Percentiles rank a stretch among this genome's conserved stretches.
These are phyloP conservation scores for Alternaria hordeiaustralica DNA, from an alignment of 2,329 filamentous ascomycete genomes.

Conservation along the genomic window DNA sequence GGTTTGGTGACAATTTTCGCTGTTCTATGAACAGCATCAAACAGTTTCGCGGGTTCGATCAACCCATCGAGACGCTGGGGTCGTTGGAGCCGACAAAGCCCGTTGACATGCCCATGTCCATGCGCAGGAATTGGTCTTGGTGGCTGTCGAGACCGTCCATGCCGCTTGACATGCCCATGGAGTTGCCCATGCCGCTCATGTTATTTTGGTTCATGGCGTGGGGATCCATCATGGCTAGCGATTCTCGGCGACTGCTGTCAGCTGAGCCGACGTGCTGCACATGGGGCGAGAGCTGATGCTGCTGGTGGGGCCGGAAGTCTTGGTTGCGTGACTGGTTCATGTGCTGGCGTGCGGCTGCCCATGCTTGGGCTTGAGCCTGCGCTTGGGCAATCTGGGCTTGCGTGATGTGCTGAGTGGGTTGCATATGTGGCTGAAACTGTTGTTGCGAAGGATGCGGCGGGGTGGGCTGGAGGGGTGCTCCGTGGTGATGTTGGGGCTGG, in stretches of 20 bases:
- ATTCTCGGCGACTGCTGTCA: slow-evolving; percentile 38
- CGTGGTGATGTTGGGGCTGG: slow-evolving; percentile 24
- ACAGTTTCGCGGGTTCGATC: background rate
- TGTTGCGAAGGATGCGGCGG: slow-evolving; percentile 38
- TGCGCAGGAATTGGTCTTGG: slow-evolving; percentile 40
- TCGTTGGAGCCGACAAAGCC: slow-evolving; percentile 38
- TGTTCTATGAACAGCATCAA: background rate
- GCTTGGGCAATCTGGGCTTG: slow-evolving; percentile 38
- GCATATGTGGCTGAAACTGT: slow-evolving; percentile 34
- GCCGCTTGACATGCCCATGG: slow-evolving; percentile 32
- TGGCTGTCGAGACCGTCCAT: slow-evolving; percentile 45
- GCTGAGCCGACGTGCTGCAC: slow-evolving; percentile 40
- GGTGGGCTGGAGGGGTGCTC: slow-evolving; percentile 38
- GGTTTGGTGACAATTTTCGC: slow-evolving; percentile 2
- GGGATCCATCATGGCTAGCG: slow-evolving; percentile 40
- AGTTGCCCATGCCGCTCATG: slow-evolving; percentile 15
- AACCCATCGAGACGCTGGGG: slow-evolving; percentile 27
- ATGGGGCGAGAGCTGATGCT: slow-evolving; percentile 36
- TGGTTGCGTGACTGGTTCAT: slow-evolving; percentile 47
- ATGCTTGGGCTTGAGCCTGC: slow-evolving; percentile 35
- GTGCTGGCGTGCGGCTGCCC: slow-evolving; percentile 45
- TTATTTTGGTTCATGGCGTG: slow-evolving; percentile 29
- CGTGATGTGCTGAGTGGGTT: slow-evolving; percentile 34
- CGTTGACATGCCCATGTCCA: slow-evolving; percentile 41
- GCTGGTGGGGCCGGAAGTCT: slow-evolving; percentile 38